Percentiles rank a stretch among this genome's conserved stretches.
Evolutionary conservation across 2,329 filamentous ascomycete species (phyloP).

Genomic region (Cadophora gregata): DNA sequence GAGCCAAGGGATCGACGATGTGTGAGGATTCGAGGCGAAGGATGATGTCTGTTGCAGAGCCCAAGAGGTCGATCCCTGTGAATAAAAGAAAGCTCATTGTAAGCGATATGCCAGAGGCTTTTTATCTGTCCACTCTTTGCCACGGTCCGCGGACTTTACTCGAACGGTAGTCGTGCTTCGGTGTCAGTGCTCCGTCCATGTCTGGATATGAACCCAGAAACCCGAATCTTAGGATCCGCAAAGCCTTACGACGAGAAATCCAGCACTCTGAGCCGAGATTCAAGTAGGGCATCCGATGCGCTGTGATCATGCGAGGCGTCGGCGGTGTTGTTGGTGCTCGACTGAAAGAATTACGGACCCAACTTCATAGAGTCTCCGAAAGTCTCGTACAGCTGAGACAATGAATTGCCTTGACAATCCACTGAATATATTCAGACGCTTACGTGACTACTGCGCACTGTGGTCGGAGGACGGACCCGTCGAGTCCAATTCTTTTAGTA

Average conservation of each 20-base stretch:
- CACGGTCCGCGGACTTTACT: neutral
- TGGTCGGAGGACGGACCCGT: neutral
- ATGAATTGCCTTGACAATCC: neutral
- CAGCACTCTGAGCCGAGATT: neutral
- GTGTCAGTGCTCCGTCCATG: neutral
- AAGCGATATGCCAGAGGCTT: neutral
- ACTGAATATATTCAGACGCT: neutral
- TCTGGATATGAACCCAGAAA: neutral
- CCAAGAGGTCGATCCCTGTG: neutral
- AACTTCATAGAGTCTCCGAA: neutral
- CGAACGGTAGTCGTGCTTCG: neutral
- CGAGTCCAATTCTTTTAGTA: neutral
- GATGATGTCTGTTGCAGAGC: conserved; percentile 12
- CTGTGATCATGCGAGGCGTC: conserved; percentile 37
- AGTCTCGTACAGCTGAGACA: neutral
- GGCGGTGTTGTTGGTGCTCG: neutral
- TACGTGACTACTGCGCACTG: neutral
- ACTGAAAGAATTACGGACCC: neutral
- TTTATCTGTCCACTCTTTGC: neutral
- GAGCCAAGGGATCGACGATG: conserved; percentile 36
- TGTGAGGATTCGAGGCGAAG: conserved; percentile 34
- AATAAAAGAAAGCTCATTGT: neutral
- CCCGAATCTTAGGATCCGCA: neutral
- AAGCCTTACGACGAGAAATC: neutral
- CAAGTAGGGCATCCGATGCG: neutral